Percentiles rank a stretch among this genome's conserved stretches.
phyloP scores from a whole-genome alignment of 768 basidiomycete species.

The Lanmaoa rubissima region DNA sequence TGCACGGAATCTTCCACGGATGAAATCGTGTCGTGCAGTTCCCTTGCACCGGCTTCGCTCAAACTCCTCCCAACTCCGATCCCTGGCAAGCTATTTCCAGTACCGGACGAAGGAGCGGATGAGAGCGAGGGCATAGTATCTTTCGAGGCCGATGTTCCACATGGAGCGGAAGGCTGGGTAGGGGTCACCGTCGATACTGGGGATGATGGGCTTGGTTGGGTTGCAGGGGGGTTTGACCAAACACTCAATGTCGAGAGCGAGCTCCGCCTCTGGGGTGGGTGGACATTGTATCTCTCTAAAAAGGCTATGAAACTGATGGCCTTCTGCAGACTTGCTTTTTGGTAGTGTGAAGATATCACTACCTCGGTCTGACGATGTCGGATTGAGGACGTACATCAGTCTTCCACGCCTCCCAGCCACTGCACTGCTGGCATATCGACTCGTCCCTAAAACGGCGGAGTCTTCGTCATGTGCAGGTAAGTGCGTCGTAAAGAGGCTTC shows the following conservation, averaged over 20 bases:
- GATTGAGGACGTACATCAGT: slow-evolving; percentile 42
- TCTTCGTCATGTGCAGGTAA: slow-evolving; percentile 31
- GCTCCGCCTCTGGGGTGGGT: slow-evolving; percentile 43
- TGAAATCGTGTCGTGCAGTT: slow-evolving; percentile 33
- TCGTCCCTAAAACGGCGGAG: slow-evolving; percentile 35
- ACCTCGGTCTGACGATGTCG: slow-evolving; percentile 22
- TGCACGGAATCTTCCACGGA: slow-evolving; percentile 37
- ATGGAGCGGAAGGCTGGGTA: slow-evolving; percentile 39
- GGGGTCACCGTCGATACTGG: slow-evolving; percentile 50
- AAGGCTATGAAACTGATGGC: slow-evolving; percentile 8
- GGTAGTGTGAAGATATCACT: slow-evolving; percentile 35
- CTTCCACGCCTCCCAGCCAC: slow-evolving; percentile 59
- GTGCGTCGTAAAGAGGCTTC: background rate
- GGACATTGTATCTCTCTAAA: background rate
- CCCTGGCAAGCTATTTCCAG: slow-evolving; percentile 55
- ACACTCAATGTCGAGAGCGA: slow-evolving; percentile 33
- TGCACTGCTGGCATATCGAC: slow-evolving; percentile 63
- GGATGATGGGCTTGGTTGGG: slow-evolving; percentile 58
- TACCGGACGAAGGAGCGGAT: slow-evolving; percentile 64
- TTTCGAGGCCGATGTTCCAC: slow-evolving; percentile 50
- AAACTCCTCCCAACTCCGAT: slow-evolving; percentile 64
- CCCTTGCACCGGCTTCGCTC: slow-evolving; percentile 45
- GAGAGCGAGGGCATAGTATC: slow-evolving; percentile 74
- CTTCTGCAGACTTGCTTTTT: slow-evolving; percentile 40
- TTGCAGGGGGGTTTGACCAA: slow-evolving; percentile 52